Base-by-base conservation (phyloP, 768 basidiomycete genomes). In the Pisolithus orientalis region DNA sequence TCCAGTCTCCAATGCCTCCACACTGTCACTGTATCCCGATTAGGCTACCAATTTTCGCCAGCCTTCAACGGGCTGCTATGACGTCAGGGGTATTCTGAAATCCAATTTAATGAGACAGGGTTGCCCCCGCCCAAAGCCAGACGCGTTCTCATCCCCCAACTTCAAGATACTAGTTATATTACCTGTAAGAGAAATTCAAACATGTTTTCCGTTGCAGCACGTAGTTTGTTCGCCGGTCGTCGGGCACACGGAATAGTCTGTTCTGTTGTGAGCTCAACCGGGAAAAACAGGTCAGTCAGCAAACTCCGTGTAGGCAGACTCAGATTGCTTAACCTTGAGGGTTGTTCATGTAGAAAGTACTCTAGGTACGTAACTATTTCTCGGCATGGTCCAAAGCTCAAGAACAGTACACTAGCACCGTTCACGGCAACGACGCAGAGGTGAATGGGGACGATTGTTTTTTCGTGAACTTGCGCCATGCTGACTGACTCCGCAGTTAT, bases 361-460 rank as follows among this genome's bases (percentile, higher is more conserved):
- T 60, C 63, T 47, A 65, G 65, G 68, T 69, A 50, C n/a, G 53
- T 54, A 40, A 34, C 39, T 24, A 14, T 55, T 40, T 34, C 29
- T 24, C 31, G 27, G 27, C 47, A 31, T 21, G 25, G 45, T 5
- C n/a, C 49, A 49, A 34, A 60, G 61, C n/a, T 16, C 13, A 40
- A 47, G 28, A 34, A 11, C 13, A 1, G 21, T 14, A 11, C 13
- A 1, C n/a, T 14, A 74, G 74, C 65, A 78, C 81, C 14, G 79
- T 82, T 71, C 82, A 81, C 56, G 78, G 79, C 44, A 83, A 82
- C 56, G 75, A 80, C 56, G 72, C 82, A 5, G 71, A 79, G 62
- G 82, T 82, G 53, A 24, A 57, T 56, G 9, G 16, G 8, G 9
- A 37, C 7, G 11, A 1, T 42, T 34, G 11, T 38, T 16, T 31